Evolutionary conservation across 345 rosid genomes (phyloP).

Genomic region (Lumnitzera littorea): DNA sequence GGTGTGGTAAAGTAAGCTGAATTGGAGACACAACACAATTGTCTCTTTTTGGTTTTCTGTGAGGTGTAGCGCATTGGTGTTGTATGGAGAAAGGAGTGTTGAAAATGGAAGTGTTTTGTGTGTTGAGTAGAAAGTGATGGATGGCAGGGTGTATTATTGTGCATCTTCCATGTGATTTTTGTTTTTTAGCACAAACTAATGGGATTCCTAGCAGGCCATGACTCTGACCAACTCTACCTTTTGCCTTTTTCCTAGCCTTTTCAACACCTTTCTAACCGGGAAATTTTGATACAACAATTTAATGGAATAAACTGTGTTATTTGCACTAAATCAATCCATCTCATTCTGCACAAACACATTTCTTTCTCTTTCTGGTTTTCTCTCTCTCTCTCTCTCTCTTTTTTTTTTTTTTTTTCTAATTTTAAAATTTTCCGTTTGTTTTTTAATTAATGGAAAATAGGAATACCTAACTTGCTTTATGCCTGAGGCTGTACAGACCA

Average conservation of each 20-base stretch:
- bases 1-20: too few relatives aligned
- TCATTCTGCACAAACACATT: too few relatives aligned
- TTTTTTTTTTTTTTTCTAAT: too few relatives aligned
- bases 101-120: not conserved
- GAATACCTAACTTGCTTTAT: too few relatives aligned
- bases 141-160: slow-evolving; percentile 11
- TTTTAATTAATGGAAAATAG: too few relatives aligned
- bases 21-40: not conserved
- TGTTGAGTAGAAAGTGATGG: slow-evolving; percentile 9
- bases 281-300: too few relatives aligned
- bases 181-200: slow-evolving; percentile 26
- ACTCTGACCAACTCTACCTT: slow-evolving; percentile 10
- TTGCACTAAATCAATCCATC: too few relatives aligned
- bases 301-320: not conserved
- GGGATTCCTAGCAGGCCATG: slow-evolving; percentile 44
- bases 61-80: not conserved
- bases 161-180: slow-evolving; percentile 32
- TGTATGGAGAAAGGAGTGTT: slow-evolving; percentile 2
- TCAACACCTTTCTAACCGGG: too few relatives aligned
- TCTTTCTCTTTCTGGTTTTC: too few relatives aligned
- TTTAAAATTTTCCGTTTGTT: too few relatives aligned
- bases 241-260: slow-evolving; percentile 5
- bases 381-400: too few relatives aligned
- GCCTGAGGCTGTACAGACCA: not conserved
- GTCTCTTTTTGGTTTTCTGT: not conserved